Percentiles rank a stretch among this genome's conserved stretches.
These are phyloP conservation scores for Beauveria pseudobassiana DNA, from an alignment of 2,329 filamentous ascomycete genomes.

Conservation along the genomic window DNA sequence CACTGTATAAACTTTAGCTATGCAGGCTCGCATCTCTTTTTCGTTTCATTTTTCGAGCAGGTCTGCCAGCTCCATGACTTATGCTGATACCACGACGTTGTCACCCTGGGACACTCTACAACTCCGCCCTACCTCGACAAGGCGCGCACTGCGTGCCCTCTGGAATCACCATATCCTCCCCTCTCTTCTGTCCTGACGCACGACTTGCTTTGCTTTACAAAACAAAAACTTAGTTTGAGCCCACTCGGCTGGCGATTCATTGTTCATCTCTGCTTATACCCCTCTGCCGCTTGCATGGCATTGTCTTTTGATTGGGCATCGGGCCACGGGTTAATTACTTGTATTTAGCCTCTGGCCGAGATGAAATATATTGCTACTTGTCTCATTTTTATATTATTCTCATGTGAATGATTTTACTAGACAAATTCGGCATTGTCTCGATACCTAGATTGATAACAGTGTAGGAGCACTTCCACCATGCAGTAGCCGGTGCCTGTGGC, in stretches of 20 bases:
- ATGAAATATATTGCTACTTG: slow-evolving; percentile 9
- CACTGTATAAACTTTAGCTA: slow-evolving; percentile 11
- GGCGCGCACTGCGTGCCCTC: slow-evolving; percentile 2
- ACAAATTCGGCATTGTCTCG: not conserved
- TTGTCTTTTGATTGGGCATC: slow-evolving; percentile 7
- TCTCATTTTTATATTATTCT: not conserved
- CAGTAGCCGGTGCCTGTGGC: not conserved
- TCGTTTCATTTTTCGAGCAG: slow-evolving; percentile 9
- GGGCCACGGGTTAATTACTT: slow-evolving; percentile 8
- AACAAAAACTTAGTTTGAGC: slow-evolving; percentile 6
- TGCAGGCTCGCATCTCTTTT: slow-evolving; percentile 5
- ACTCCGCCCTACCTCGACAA: slow-evolving; percentile 8
- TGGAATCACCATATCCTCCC: slow-evolving; percentile 6
- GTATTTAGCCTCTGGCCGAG: slow-evolving; percentile 11
- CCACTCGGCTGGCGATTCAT: not conserved
- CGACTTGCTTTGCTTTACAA: slow-evolving; percentile 9
- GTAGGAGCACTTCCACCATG: not conserved
- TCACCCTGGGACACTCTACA: slow-evolving; percentile 5
- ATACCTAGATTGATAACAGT: not conserved
- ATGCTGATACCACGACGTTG: slow-evolving; percentile 11
- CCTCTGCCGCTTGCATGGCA: slow-evolving; percentile 8
- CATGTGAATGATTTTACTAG: not conserved
- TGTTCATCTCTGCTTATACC: slow-evolving; percentile 11
- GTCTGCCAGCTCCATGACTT: slow-evolving; percentile 8
- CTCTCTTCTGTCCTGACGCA: slow-evolving; percentile 9